phyloP scores from a whole-genome alignment of 345 rosid genomes.

The Isatis tinctoria region DNA sequence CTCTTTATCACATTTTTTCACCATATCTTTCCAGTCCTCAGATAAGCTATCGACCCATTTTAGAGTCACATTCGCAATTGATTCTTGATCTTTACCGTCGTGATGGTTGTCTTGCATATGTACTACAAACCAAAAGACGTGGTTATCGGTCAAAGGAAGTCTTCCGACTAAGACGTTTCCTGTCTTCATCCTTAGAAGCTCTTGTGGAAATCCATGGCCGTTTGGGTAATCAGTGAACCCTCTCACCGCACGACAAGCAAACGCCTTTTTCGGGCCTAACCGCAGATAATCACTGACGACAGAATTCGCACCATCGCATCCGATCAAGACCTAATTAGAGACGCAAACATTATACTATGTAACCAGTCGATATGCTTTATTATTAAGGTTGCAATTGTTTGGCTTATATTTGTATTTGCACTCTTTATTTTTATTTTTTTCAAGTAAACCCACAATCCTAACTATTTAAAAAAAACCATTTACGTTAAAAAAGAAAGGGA shows the following conservation, averaged over 20 bases:
- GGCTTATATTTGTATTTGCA: neutral
- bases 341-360: neutral
- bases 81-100: conserved; percentile 28
- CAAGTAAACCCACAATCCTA: neutral
- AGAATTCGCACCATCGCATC: conserved; percentile 57
- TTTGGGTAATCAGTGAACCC: conserved; percentile 43
- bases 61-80: conserved; percentile 22
- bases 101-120: conserved; percentile 21
- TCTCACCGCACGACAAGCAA: conserved; percentile 36
- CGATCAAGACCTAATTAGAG: conserved; percentile 38
- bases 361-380: neutral
- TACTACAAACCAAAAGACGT: conserved; percentile 40
- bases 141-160: conserved; percentile 32
- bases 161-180: conserved; percentile 30
- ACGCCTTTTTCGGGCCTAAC: conserved; percentile 32
- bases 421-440: too few relatives aligned
- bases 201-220: conserved; percentile 39
- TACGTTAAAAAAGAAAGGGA: neutral
- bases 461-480: neutral
- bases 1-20: conserved; percentile 31
- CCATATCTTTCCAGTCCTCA: conserved; percentile 37
- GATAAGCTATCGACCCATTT: conserved; percentile 37
- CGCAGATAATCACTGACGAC: conserved; percentile 38
- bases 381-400: neutral
- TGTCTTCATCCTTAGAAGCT: conserved; percentile 15